phyloP scores from a whole-genome alignment of 176 grass and related monocot species.

The Aegilops bicornis region DNA sequence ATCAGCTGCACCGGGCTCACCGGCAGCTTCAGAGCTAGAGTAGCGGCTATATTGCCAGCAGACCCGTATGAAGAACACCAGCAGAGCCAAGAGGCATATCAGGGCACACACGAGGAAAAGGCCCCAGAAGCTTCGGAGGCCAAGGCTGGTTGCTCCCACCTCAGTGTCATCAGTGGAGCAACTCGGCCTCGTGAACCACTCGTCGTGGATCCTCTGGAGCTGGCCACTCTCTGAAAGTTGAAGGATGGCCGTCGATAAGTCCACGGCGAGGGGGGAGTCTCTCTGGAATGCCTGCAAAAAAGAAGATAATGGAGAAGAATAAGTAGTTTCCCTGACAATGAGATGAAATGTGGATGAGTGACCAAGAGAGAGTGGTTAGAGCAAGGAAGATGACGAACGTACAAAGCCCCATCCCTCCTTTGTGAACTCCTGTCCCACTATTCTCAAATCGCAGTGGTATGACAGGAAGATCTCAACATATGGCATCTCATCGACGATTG shows the following conservation, averaged over 20 bases:
- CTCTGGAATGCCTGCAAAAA: constrained; percentile 73
- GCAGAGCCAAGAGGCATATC: constrained; percentile 42
- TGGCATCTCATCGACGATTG: constrained; percentile 73
- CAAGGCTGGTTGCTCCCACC: constrained; percentile 45
- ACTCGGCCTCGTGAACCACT: constrained; percentile 45
- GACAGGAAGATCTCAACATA: constrained; percentile 73
- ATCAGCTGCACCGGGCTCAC: not conserved
- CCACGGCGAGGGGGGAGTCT: constrained; percentile 71
- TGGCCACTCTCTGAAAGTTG: constrained; percentile 80
- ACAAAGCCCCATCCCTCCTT: constrained; percentile 93
- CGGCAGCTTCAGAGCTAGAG: constrained; percentile 18
- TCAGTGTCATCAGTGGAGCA: constrained; percentile 50
- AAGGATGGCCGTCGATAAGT: constrained; percentile 80
- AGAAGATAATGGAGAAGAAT: not conserved
- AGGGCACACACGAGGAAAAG: constrained; percentile 69
- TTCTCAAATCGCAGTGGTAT: constrained; percentile 62
- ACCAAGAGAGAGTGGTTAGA: not conserved
- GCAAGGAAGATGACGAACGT: constrained; percentile 33
- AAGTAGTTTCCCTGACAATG: not conserved
- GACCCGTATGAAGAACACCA: constrained; percentile 52
- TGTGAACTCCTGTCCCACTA: constrained; percentile 76
- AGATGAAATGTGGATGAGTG: too few relatives aligned
- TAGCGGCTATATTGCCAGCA: constrained; percentile 50
- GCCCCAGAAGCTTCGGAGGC: constrained; percentile 72
- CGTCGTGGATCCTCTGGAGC: constrained; percentile 73